Evolutionary conservation across 495 filamentous ascomycete species (phyloP).

Genomic region (Cairneyella variabilis): DNA sequence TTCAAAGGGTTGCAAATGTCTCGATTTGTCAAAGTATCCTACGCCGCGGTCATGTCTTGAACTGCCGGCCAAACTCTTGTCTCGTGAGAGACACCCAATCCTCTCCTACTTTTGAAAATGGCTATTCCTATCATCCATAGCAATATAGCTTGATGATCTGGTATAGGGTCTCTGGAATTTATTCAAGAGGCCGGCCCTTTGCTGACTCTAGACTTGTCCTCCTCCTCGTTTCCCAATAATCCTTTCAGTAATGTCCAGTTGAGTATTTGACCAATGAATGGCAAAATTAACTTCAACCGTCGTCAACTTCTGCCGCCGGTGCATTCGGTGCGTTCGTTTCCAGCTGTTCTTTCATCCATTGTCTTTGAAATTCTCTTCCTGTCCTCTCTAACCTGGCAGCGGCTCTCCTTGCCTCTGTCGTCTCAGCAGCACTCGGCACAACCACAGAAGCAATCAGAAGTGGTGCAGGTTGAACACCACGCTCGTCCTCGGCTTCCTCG

Average conservation of each 20-base stretch:
- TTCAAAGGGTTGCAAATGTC: no score
- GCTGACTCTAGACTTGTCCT: no score
- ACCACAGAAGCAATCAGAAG: slow-evolving; percentile 23
- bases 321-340: slow-evolving; percentile 1
- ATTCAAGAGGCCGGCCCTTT: no score
- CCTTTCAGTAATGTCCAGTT: no score
- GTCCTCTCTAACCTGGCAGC: slow-evolving; percentile 23
- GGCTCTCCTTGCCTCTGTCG: slow-evolving; percentile 15
- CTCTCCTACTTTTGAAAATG: no score
- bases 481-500: slow-evolving; percentile 12
- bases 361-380: slow-evolving; percentile 22
- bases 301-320: background rate
- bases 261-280: background rate
- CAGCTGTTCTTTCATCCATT: slow-evolving; percentile 19
- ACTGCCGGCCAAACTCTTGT: no score
- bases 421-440: slow-evolving; percentile 11
- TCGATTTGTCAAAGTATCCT: no score
- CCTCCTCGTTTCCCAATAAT: background rate
- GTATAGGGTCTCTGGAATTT: no score
- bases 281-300: background rate
- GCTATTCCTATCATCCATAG: no score
- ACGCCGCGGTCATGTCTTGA: no score
- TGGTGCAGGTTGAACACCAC: slow-evolving; percentile 6
- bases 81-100: no score
- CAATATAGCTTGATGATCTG: no score